These are phyloP conservation scores for Stipa capillata DNA, from an alignment of 176 grass and related monocot genomes.

Conservation along the genomic window DNA sequence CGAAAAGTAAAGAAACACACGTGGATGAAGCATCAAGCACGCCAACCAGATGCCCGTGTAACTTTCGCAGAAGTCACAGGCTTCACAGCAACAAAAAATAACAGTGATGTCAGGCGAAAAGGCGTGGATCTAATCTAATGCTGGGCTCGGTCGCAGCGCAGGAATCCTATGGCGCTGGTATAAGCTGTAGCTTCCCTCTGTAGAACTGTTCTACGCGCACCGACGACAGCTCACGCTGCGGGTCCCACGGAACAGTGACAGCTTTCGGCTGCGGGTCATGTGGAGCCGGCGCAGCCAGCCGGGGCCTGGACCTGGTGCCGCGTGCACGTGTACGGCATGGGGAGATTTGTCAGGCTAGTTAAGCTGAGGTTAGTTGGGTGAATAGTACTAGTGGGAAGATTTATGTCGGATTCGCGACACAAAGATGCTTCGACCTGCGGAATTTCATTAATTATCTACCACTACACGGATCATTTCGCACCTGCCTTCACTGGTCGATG, in stretches of 20 bases:
- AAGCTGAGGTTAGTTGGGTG: neutral
- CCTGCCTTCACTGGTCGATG: too few relatives aligned
- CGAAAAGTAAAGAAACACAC: too few relatives aligned
- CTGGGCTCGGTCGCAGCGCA: neutral
- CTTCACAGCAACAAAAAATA: neutral
- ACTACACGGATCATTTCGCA: too few relatives aligned
- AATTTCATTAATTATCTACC: too few relatives aligned
- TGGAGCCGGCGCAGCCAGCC: neutral
- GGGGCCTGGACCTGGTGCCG: neutral
- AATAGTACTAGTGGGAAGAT: neutral
- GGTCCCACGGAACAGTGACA: neutral
- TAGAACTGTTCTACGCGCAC: neutral
- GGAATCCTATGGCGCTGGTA: slow-evolving; percentile 17
- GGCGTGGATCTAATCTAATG: neutral
- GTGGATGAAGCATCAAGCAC: too few relatives aligned
- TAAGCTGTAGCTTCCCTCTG: neutral
- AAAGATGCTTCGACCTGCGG: neutral
- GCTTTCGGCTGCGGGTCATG: neutral
- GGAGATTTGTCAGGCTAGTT: neutral
- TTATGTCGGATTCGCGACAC: neutral
- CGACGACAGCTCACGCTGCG: neutral
- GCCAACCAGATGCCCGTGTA: neutral
- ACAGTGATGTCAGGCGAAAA: slow-evolving; percentile 1
- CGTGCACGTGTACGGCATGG: neutral
- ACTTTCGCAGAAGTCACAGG: neutral